Conservation (phyloP, 495 filamentous ascomycete species). For the Annulohypoxylon moriforme region DNA sequence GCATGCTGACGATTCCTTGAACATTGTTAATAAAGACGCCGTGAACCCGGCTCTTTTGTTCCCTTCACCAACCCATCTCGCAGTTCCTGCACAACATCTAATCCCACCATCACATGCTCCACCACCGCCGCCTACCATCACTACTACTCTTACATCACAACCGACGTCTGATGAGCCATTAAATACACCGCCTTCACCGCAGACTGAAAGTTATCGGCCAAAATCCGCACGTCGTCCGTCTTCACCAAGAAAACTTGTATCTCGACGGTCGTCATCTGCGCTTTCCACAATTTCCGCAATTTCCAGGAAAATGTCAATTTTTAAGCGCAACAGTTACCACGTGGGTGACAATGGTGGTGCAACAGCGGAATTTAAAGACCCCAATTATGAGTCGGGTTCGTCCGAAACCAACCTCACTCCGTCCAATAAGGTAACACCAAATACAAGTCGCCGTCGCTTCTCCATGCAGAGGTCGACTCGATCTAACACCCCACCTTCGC, state of each 20-base stretch:
- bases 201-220: conserved; percentile 50
- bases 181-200: conserved; percentile 47
- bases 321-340: conserved; percentile 45
- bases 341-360: conserved; percentile 33
- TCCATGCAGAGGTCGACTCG: conserved; percentile 63
- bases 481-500: conserved; percentile 66
- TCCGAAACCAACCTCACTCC: conserved; percentile 40
- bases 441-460: conserved; percentile 52
- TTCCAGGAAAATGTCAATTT: conserved; percentile 44
- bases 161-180: conserved; percentile 47
- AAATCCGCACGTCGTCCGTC: conserved; percentile 35
- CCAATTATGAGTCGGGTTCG: conserved; percentile 36
- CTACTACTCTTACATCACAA: conserved; percentile 4
- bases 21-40: conserved; percentile 36
- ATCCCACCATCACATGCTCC: conserved; percentile 29
- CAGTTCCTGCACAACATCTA: conserved; percentile 41
- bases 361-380: conserved; percentile 36
- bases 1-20: conserved; percentile 40
- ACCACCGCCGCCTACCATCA: conserved; percentile 47
- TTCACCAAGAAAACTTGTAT: conserved; percentile 21
- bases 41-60: conserved; percentile 31
- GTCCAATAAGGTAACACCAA: conserved; percentile 33
- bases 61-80: conserved; percentile 32
- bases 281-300: conserved; percentile 32
- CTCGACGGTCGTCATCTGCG: conserved; percentile 42